phyloP scores from a whole-genome alignment of 2,329 filamentous ascomycete genomes.

The Pestalotiopsis sp. region DNA sequence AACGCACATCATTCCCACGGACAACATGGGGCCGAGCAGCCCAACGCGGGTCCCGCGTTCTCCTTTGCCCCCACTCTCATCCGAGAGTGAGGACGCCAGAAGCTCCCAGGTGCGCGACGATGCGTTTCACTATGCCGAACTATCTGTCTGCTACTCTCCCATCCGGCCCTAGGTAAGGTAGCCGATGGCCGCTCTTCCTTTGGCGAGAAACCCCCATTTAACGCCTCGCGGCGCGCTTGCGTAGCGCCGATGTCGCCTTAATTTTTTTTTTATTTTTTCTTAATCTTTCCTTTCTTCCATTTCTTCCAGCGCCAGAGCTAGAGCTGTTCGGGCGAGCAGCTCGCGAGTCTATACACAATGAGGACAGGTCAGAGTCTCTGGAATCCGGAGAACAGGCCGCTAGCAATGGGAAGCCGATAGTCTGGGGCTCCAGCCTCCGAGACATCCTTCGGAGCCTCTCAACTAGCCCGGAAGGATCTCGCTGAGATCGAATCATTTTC shows the following conservation, averaged over 20 bases:
- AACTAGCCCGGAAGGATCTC: not conserved
- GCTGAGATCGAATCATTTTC: constrained; percentile 1
- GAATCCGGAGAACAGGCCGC: not conserved
- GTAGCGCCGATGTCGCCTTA: not conserved
- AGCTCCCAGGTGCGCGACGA: constrained; percentile 1
- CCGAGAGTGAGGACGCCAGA: not conserved
- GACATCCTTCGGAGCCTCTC: not conserved
- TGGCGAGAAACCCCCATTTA: not conserved
- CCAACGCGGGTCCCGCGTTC: not conserved
- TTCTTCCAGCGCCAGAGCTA: not conserved
- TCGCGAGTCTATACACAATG: not conserved
- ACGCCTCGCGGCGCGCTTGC: not conserved
- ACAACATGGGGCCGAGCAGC: not conserved
- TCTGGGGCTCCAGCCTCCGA: constrained; percentile 5
- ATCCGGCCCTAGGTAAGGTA: not conserved
- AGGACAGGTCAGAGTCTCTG: not conserved
- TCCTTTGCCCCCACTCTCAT: not conserved
- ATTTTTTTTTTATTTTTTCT: not conserved
- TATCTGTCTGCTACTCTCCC: not conserved
- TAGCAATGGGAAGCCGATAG: not conserved
- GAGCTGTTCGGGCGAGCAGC: not conserved
- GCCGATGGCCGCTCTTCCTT: not conserved
- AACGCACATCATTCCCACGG: not conserved
- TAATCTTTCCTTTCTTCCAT: not conserved
- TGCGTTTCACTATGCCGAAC: constrained; percentile 1